These are phyloP conservation scores for Albugo laibachii DNA, from an alignment of 352 stramenopile genomes.

Conservation along the genomic window DNA sequence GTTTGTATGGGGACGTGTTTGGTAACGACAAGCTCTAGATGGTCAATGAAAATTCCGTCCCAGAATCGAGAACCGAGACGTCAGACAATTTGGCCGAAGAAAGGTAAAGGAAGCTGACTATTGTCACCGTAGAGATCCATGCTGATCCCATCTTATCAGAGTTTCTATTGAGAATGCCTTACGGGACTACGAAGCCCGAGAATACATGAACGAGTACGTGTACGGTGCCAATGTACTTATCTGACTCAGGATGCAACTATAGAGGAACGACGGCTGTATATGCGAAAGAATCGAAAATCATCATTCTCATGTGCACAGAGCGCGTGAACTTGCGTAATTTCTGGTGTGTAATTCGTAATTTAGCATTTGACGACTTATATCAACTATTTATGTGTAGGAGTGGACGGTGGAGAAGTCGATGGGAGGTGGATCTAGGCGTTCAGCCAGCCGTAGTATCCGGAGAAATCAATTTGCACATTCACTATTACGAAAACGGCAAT, in stretches of 20 bases:
- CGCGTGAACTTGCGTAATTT: conserved; percentile 81
- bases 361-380: not conserved
- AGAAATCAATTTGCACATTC: conserved; percentile 68
- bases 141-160: too few species aligned
- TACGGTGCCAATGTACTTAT: not conserved
- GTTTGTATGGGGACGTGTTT: not conserved
- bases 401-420: conserved; percentile 64
- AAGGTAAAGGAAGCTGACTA: conserved; percentile 21
- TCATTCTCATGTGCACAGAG: conserved; percentile 68
- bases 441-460: conserved; percentile 12
- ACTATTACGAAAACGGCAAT: conserved; percentile 95
- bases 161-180: conserved; percentile 5
- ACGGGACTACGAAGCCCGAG: conserved; percentile 62
- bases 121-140: conserved; percentile 2
- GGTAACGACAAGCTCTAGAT: too few species aligned
- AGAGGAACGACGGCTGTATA: conserved; percentile 69
- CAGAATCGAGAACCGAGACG: not conserved
- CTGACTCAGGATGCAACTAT: not conserved
- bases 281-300: conserved; percentile 29
- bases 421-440: conserved; percentile 35
- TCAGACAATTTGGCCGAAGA: conserved; percentile 8
- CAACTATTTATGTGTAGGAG: conserved; percentile 11
- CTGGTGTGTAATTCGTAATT: conserved; percentile 18
- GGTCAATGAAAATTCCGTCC: too few species aligned
- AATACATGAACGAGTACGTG: conserved; percentile 60